These are phyloP conservation scores for Hemileia vastatrix DNA, from an alignment of 1,284 basidiomycete genomes.

Conservation along the genomic window DNA sequence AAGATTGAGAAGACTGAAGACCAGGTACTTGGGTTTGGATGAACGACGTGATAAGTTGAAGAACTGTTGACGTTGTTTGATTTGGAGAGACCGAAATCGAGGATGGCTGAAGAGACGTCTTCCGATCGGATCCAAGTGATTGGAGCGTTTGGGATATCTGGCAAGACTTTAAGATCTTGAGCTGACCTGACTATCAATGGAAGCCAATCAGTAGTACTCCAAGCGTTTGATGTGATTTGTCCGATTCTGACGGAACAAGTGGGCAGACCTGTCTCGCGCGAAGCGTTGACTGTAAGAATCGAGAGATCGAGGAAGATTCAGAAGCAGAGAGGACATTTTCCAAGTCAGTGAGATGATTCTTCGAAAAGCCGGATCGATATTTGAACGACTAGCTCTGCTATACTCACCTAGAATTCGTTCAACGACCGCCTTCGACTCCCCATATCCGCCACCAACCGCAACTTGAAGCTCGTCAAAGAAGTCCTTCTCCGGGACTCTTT, in stretches of 20 bases:
- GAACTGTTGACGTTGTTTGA: conserved; percentile 1
- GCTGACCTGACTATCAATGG: conserved; percentile 47
- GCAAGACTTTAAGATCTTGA: conserved; percentile 37
- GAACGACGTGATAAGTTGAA: conserved; percentile 35
- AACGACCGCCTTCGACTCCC: conserved; percentile 47
- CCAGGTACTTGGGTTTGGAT: conserved; percentile 38
- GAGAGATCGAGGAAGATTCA: too few species aligned
- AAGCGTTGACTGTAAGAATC: too few species aligned
- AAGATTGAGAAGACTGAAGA: conserved; percentile 28
- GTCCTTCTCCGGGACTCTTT: conserved; percentile 6
- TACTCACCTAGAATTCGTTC: conserved; percentile 38
- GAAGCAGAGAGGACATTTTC: too few species aligned
- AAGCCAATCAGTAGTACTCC: conserved; percentile 50
- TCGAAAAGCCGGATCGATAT: background rate
- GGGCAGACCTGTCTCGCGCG: conserved; percentile 32
- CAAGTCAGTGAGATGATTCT: too few species aligned
- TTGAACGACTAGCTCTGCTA: too few species aligned
- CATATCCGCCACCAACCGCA: conserved; percentile 46
- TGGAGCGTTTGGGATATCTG: too few species aligned
- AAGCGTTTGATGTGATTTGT: conserved; percentile 48
- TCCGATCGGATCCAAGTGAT: background rate
- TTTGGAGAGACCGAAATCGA: background rate
- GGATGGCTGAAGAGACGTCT: background rate
- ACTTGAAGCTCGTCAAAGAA: conserved; percentile 32
- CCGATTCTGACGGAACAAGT: conserved; percentile 47